Percentiles rank a stretch among this genome's conserved stretches.
These are phyloP conservation scores for Clonostachys rosea DNA, from an alignment of 2,329 filamentous ascomycete species.

Conservation along the genomic window DNA sequence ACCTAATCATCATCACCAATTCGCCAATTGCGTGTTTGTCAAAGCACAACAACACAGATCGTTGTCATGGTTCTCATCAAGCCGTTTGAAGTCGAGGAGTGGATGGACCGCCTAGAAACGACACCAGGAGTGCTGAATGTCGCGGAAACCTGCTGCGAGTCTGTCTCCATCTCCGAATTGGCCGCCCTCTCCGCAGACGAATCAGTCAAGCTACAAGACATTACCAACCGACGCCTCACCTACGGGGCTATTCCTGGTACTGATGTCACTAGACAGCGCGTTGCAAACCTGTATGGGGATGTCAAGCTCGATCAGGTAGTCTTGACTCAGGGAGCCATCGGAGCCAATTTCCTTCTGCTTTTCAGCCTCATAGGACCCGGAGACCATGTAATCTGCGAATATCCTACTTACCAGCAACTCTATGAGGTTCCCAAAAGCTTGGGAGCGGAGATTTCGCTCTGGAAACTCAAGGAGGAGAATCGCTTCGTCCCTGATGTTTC, in stretches of 20 bases:
- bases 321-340: slow-evolving; percentile 75
- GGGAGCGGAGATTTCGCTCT: slow-evolving; percentile 73
- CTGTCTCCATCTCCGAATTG: slow-evolving; percentile 68
- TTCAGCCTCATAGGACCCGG: slow-evolving; percentile 68
- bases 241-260: slow-evolving; percentile 74
- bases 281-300: slow-evolving; percentile 61
- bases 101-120: slow-evolving; percentile 59
- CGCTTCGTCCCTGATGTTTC: slow-evolving; percentile 63
- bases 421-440: slow-evolving; percentile 71
- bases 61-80: slow-evolving; percentile 49
- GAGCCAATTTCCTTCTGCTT: slow-evolving; percentile 77
- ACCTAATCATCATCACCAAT: too few relatives aligned
- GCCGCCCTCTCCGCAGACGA: slow-evolving; percentile 53
- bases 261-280: slow-evolving; percentile 53
- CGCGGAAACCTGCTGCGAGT: slow-evolving; percentile 74
- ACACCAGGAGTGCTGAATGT: slow-evolving; percentile 61
- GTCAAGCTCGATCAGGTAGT: slow-evolving; percentile 57
- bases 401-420: slow-evolving; percentile 83
- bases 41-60: background rate
- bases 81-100: slow-evolving; percentile 67
- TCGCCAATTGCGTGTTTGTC: too few relatives aligned
- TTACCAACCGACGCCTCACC: slow-evolving; percentile 48
- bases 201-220: slow-evolving; percentile 31
- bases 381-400: slow-evolving; percentile 83
- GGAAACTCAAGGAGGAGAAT: slow-evolving; percentile 62